A percentile compares a stretch with the other conserved stretches of the same genome.
These are phyloP conservation scores for Verticillium alfalfae DNA, from an alignment of 2,329 filamentous ascomycete genomes.

Conservation along the genomic window DNA sequence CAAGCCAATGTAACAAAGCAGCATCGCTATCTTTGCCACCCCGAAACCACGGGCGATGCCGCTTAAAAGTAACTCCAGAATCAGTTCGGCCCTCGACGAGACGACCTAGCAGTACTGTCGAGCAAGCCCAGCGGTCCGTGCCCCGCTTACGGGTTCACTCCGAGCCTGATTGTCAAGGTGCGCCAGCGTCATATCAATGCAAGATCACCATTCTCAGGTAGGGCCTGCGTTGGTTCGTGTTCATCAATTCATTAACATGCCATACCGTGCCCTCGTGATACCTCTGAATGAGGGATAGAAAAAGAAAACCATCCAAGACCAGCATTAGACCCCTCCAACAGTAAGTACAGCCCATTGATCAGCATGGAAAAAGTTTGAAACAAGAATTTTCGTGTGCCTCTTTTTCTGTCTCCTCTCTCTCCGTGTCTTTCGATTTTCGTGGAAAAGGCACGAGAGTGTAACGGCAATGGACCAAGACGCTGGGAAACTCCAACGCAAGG, in stretches of 20 bases:
- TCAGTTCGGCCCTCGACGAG: no score
- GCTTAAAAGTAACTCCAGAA: no score
- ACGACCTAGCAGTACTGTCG: no score
- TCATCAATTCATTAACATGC: conserved; percentile 28
- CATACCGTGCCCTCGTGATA: conserved; percentile 24
- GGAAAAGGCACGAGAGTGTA: conserved; percentile 11
- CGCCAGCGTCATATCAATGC: no score
- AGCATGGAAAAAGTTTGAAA: conserved; percentile 2
- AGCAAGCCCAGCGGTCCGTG: no score
- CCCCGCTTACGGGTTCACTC: no score
- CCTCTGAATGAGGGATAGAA: no score
- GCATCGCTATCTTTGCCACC: no score
- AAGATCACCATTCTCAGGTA: no score
- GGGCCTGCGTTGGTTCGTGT: conserved; percentile 13
- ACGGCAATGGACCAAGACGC: conserved; percentile 5
- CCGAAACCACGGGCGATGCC: no score
- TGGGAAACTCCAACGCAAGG: background rate
- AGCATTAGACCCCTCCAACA: conserved; percentile 6
- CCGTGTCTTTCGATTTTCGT: background rate
- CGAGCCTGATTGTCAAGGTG: no score
- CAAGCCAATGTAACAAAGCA: no score
- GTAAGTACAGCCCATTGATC: conserved; percentile 8
- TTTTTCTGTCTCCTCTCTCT: background rate
- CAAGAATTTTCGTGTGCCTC: background rate
- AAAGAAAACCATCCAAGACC: background rate